Evolutionary conservation across 2,329 filamentous ascomycete species (phyloP), one percentile per base, ranked within the genome.

Genomic region (Fusarium sp.): DNA sequence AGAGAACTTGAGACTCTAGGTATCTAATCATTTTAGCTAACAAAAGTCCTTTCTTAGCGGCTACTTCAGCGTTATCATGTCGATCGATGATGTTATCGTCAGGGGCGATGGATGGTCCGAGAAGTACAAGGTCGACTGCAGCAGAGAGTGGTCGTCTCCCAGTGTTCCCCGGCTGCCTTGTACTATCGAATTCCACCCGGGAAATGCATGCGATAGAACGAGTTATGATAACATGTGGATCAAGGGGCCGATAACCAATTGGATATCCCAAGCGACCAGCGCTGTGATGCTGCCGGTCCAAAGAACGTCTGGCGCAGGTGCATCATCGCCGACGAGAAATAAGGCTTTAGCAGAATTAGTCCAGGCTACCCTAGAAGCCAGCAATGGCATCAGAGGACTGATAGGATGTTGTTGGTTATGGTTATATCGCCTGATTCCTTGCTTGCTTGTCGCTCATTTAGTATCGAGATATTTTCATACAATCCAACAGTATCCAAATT

Each of bases 1-100:
- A 38, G 18, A 38, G 6, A 10, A n/a, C 0, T n/a, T 3, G 1
- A n/a, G 5, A 6, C 18, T 2, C 11, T n/a, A n/a, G 10, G 11
- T 38, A 10, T 29, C 27, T 11, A n/a, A n/a, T 10, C 4, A 11
- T 38, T 10, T 3, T n/a, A 38, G 18, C 34, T 12, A 38, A 38
- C 10, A 38, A 10, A 0, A n/a, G 4, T n/a, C 29, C 3, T 30
- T 38, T 2, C 1, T 6, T n/a, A 38, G 18, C 18, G 34, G 10
- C 11, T 38, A 38, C 34, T 38, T 38, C 34, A 38, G 34, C 18
- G 34, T 38, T 6, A 38, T 38, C 18, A 38, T 38, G 34, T 38
- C 34, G 6, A n/a, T 38, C 6, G 34, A 38, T n/a, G 34, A 38
- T 10, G 18, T 38, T 38, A 38, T n/a, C 1, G 18, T n/a, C 18